Evolutionary conservation across 768 basidiomycete species (phyloP), one percentile per base, ranked within the genome.

Genomic region (Pseudohyphozyma bogoriensis): DNA sequence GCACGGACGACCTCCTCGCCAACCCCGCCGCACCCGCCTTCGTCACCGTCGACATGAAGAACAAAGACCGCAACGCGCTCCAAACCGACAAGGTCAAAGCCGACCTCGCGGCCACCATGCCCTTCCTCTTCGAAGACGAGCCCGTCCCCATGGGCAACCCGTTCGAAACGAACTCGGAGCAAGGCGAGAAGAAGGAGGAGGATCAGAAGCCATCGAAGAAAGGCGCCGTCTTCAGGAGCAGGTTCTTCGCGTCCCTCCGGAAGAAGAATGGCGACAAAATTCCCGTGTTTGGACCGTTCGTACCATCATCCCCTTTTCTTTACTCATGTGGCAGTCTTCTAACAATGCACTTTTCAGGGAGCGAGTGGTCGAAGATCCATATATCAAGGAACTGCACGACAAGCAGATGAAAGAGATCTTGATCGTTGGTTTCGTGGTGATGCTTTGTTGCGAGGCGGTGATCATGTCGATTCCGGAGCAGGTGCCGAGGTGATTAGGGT

Each of bases 331-430:
- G n/a, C n/a, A n/a, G n/a, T n/a, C n/a, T n/a, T n/a, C n/a, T n/a
- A n/a, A n/a, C n/a, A n/a, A n/a, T n/a, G n/a, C n/a, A n/a, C n/a
- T n/a, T n/a, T n/a, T n/a, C n/a, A n/a, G n/a, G 3, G 53, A 54
- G 40, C 39, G 53, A 15, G 53, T 54, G 16, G 37, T 54, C 18
- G 53, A 54, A 40, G 53, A 54, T 24, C 53, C 53, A 3, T 54
- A 44, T 10, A 37, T 51, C 36, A 37, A 51, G 40, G 28, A 31
- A n/a, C 10, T 42, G 20, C 53, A 54, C 40, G 24, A 54, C 31
- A 40, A 44, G 29, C 53, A 54, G 53, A 54, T 54, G 31, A 54
- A 54, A 40, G 53, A 54, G 53, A 54, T 54, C 39, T 22, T 54
- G 20, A 31, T 40, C 29, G 53, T 54, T 6, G 53, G 53, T 4